A percentile compares a stretch with the other conserved stretches of the same genome.
phyloP scores from a whole-genome alignment of 371 early-diverging fungal genomes.

The Pancytospora philotis region DNA sequence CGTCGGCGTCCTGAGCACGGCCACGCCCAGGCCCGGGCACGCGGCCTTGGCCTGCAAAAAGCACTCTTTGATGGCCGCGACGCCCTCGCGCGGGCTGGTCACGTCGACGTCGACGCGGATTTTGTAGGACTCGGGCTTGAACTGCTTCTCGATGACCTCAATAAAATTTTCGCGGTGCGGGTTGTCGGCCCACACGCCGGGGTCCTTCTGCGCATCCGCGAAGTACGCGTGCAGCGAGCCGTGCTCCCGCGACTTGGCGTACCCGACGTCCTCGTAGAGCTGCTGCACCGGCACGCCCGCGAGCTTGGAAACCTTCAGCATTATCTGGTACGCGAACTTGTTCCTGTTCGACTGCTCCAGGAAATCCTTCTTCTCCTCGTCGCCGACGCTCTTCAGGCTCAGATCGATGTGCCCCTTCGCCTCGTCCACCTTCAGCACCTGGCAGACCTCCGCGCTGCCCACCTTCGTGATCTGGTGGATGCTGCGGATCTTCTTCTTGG shows the following conservation, averaged over 20 bases:
- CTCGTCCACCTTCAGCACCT: constrained; percentile 89
- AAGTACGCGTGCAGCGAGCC: constrained; percentile 67
- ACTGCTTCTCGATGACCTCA: constrained; percentile 47
- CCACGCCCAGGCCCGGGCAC: constrained; percentile 60
- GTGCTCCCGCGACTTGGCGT: constrained; percentile 90
- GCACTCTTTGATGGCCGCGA: constrained; percentile 83
- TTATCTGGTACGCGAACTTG: constrained; percentile 70
- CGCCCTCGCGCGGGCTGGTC: constrained; percentile 81
- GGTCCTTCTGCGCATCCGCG: constrained; percentile 38
- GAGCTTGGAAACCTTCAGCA: constrained; percentile 80
- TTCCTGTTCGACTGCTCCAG: constrained; percentile 87
- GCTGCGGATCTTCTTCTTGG: constrained; percentile 85
- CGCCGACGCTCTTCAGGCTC: constrained; percentile 85
- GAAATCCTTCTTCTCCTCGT: constrained; percentile 81
- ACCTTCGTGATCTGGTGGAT: constrained; percentile 90
- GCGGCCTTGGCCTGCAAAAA: constrained; percentile 74
- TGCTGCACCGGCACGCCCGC: constrained; percentile 67
- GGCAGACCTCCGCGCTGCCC: constrained; percentile 85
- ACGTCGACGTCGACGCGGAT: constrained; percentile 73
- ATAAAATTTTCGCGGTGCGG: constrained; percentile 38
- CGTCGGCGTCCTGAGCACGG: constrained; percentile 51
- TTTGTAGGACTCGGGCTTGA: constrained; percentile 47
- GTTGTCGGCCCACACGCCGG: constrained; percentile 7
- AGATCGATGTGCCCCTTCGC: constrained; percentile 98
- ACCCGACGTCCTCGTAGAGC: constrained; percentile 76